A percentile compares a stretch with the other conserved stretches of the same genome.
Evolutionary conservation across 495 filamentous ascomycete species (phyloP).

Genomic region (Penicillium atrosanguineum): DNA sequence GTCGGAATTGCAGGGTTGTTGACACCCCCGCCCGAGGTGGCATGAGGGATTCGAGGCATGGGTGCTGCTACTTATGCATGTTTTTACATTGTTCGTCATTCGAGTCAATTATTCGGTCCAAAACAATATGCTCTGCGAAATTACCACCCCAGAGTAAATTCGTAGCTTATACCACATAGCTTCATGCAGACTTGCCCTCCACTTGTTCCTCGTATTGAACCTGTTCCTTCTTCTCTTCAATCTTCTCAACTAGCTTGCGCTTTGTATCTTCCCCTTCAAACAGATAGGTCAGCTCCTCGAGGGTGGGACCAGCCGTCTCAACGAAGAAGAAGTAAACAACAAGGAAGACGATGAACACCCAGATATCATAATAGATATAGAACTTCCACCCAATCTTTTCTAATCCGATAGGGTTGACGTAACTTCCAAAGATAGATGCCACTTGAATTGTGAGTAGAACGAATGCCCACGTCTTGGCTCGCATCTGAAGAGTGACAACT

Average conservation of each 20-base stretch:
- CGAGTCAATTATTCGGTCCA: too few relatives aligned
- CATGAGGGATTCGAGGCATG: too few relatives aligned
- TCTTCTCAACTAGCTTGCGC: constrained; percentile 11
- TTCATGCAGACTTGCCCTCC: constrained; percentile 10
- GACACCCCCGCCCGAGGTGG: too few relatives aligned
- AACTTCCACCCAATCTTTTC: constrained; percentile 52
- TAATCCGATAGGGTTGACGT: constrained; percentile 57
- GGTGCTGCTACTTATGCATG: too few relatives aligned
- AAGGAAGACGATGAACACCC: constrained; percentile 54
- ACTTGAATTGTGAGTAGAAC: constrained; percentile 60
- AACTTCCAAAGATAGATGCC: constrained; percentile 51
- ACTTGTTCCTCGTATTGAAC: constrained; percentile 17
- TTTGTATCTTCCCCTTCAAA: constrained; percentile 19
- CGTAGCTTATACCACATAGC: background rate
- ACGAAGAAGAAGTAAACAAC: constrained; percentile 64
- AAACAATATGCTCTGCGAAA: too few relatives aligned
- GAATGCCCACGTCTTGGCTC: constrained; percentile 65
- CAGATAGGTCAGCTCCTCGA: constrained; percentile 57
- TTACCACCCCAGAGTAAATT: too few relatives aligned
- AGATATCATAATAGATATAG: constrained; percentile 58
- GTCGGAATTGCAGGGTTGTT: too few relatives aligned
- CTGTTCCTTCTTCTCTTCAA: constrained; percentile 17
- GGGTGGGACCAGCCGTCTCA: constrained; percentile 60
- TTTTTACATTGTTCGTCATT: too few relatives aligned
- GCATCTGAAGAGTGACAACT: constrained; percentile 60